A percentile compares a stretch with the other conserved stretches of the same genome.
phyloP scores from a whole-genome alignment of 441 rosid species.

The Theobroma grandiflorum region DNA sequence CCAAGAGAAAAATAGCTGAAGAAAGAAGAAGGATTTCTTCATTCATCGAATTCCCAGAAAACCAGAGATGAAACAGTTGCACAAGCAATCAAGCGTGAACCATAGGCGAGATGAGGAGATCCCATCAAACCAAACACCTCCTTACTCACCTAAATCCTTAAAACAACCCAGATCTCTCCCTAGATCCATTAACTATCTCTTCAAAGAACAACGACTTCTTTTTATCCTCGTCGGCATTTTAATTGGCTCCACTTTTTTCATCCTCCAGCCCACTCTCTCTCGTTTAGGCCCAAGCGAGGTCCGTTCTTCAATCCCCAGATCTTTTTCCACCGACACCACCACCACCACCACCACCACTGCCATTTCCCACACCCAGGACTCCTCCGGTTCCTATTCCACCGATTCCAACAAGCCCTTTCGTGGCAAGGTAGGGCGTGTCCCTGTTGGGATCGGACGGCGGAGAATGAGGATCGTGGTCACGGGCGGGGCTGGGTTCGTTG shows the following conservation, averaged over 20 bases:
- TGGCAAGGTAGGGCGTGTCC: constrained; percentile 57
- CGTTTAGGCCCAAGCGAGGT: constrained; percentile 56
- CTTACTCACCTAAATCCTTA: constrained; percentile 67
- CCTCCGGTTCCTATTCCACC: neutral
- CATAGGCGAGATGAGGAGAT: constrained; percentile 70
- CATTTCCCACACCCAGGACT: constrained; percentile 18
- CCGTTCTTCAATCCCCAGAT: constrained; percentile 42
- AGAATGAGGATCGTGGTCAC: constrained; percentile 86
- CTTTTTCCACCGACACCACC: constrained; percentile 29
- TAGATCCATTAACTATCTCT: constrained; percentile 78
- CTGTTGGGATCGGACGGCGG: constrained; percentile 66
- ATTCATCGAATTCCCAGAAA: neutral
- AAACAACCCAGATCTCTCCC: constrained; percentile 82
- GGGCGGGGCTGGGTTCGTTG: constrained; percentile 97
- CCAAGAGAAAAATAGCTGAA: neutral
- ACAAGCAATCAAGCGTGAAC: constrained; percentile 75
- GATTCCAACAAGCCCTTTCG: neutral
- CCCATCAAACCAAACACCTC: constrained; percentile 48
- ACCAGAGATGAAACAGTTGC: constrained; percentile 72
- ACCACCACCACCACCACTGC: constrained; percentile 4
- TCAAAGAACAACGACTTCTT: constrained; percentile 83
- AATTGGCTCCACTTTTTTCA: constrained; percentile 90
- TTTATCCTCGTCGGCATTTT: constrained; percentile 89
- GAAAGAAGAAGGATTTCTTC: neutral
- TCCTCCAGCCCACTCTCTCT: constrained; percentile 85